Evolutionary conservation across 2,329 filamentous ascomycete genomes (phyloP).

Genomic region (Fusarium miscanthi): DNA sequence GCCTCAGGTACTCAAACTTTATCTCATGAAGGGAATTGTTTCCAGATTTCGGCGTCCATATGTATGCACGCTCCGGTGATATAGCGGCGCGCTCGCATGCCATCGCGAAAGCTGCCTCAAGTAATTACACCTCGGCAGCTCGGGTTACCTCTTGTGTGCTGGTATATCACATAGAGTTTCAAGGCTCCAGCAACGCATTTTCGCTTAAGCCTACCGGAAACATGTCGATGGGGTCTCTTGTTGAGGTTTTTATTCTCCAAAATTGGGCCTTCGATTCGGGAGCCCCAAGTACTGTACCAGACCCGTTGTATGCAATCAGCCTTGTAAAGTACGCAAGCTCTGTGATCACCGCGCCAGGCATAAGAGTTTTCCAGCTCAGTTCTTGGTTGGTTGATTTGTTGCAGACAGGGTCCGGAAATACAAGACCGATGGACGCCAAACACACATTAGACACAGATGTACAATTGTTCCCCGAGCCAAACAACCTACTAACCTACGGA

Average conservation of each 20-base stretch:
- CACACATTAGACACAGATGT: neutral
- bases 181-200: neutral
- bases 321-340: slow-evolving; percentile 15
- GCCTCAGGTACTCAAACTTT: slow-evolving; percentile 23
- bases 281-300: slow-evolving; percentile 6
- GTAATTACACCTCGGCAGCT: neutral
- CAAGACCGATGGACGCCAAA: neutral
- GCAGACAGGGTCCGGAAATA: neutral
- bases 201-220: slow-evolving; percentile 1
- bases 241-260: slow-evolving; percentile 29
- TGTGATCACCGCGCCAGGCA: neutral
- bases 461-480: neutral
- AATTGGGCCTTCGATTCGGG: slow-evolving; percentile 26
- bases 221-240: slow-evolving; percentile 5
- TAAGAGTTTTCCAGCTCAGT: neutral
- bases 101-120: neutral
- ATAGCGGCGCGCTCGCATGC: slow-evolving; percentile 21
- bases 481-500: neutral
- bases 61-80: slow-evolving; percentile 1
- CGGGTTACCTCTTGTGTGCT: neutral
- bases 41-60: neutral
- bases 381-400: neutral
- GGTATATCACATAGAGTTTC: slow-evolving; percentile 1
- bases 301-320: slow-evolving; percentile 23
- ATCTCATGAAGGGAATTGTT: neutral